phyloP scores from a whole-genome alignment of 441 rosid species.

The Erysimum cheiri region DNA sequence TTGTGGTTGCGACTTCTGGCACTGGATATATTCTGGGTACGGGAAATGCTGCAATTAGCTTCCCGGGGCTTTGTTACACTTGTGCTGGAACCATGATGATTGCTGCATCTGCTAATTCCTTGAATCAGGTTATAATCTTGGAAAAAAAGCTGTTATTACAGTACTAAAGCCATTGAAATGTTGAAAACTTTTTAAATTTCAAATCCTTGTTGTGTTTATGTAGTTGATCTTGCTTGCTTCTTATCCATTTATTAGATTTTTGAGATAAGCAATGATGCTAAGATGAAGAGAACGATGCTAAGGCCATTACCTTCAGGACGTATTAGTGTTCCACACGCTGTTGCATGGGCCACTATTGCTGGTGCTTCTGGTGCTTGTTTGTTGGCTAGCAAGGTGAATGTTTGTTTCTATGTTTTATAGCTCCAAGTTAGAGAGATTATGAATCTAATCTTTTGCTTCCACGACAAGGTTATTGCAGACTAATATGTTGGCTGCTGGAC shows the following conservation, averaged over 20 bases:
- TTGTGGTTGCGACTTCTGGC: constrained; percentile 96
- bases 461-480: constrained; percentile 89
- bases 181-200: neutral
- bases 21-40: constrained; percentile 90
- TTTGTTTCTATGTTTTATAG: constrained; percentile 10
- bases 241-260: constrained; percentile 53
- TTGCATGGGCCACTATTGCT: constrained; percentile 75
- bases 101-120: constrained; percentile 91
- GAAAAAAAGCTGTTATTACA: neutral
- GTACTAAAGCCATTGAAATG: neutral
- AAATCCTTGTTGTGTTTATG: constrained; percentile 17
- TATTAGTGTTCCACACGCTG: constrained; percentile 73
- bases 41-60: constrained; percentile 60
- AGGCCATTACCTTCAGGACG: constrained; percentile 95
- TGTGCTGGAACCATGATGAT: constrained; percentile 98
- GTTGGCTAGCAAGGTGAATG: constrained; percentile 79
- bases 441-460: constrained; percentile 51
- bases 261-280: constrained; percentile 85
- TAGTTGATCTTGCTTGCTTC: neutral
- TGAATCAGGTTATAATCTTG: constrained; percentile 69
- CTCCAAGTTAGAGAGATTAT: constrained; percentile 13
- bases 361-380: constrained; percentile 81
- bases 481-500: constrained; percentile 91
- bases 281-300: constrained; percentile 88
- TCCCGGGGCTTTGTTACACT: constrained; percentile 82